Conservation (phyloP, 306 rosid species). For the Cucumis hystrix region DNA sequence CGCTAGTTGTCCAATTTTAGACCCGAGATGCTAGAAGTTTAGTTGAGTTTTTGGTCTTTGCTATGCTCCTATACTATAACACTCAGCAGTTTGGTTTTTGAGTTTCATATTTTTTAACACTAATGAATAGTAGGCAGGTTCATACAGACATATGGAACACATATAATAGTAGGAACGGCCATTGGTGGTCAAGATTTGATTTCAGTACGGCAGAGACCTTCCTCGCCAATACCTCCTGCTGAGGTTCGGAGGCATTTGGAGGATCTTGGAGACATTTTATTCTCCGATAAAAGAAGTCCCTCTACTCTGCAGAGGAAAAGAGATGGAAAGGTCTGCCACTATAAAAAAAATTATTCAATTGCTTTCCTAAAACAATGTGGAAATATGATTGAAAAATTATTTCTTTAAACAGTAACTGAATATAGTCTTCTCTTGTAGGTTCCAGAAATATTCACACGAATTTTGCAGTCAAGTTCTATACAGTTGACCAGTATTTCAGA, state of each 20-base stretch:
- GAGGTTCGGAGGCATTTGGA: conserved; percentile 74
- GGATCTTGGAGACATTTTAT: conserved; percentile 87
- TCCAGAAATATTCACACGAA: conserved; percentile 75
- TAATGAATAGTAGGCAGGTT: conserved; percentile 75
- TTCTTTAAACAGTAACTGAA: neutral
- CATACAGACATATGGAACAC: conserved; percentile 78
- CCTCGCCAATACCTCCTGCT: conserved; percentile 67
- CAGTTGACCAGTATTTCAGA: conserved; percentile 71
- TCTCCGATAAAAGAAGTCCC: conserved; percentile 80
- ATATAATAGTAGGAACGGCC: conserved; percentile 82
- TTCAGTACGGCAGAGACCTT: conserved; percentile 66
- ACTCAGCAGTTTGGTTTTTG: conserved; percentile 12
- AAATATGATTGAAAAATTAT: neutral
- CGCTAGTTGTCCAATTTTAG: neutral
- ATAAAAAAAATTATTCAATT: neutral
- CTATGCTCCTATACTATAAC: neutral
- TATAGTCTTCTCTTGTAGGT: conserved; percentile 33
- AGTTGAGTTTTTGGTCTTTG: neutral
- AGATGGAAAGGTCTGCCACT: conserved; percentile 45
- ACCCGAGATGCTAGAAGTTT: neutral
- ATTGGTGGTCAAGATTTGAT: conserved; percentile 94
- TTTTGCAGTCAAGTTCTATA: conserved; percentile 71
- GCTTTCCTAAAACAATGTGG: neutral
- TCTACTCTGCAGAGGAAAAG: conserved; percentile 54
- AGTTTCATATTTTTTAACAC: conserved; percentile 16